Base-by-base conservation (phyloP, 208 protist species). In the Trypanosoma congolense region DNA sequence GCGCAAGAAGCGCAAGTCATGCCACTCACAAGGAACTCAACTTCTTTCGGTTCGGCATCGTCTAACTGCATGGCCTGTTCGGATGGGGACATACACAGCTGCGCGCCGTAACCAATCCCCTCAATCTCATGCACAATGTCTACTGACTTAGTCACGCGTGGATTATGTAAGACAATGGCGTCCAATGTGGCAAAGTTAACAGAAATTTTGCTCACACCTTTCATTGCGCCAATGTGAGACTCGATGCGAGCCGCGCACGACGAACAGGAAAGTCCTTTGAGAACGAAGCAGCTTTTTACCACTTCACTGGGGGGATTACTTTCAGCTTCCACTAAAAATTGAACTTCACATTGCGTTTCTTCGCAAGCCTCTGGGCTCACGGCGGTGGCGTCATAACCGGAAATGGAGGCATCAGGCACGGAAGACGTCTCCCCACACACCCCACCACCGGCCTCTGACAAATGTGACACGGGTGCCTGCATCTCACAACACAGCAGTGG, bases 211-310 rank as follows among this genome's bases (percentile, higher is more conserved):
- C 55, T 28, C 26, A 96, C 80, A 43, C 75, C 80, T 10, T 36
- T n/a, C 41, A 86, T 21, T 3, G 49, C 35, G 9, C 18, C 19
- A 6, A 96, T 59, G 6, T 48, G 57, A 19, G 18, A 58, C 59
- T 97, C 92, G 25, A 97, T 94, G 24, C 73, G 82, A 5, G 73
- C 75, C n/a, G 92, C 87, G 56, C 94, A 97, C 18, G 87, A 90
- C n/a, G 74, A 70, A 65, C 94, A 97, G 45, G 92, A 90, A 93
- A 97, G 97, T 31, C 92, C 91, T 44, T 87, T 59, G 52, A 96
- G 6, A 21, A 35, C 10, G 36, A 63, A 56, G 19, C 14, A 8
- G 28, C 47, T 56, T 21, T 49, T 16, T 5, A 43, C 24, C 16
- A 26, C 18, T 1, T 18, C 5, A n/a, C 48, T 26, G 33, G 12